Conservation (phyloP, 2,329 filamentous ascomycete species). For the Cadophora malorum region DNA sequence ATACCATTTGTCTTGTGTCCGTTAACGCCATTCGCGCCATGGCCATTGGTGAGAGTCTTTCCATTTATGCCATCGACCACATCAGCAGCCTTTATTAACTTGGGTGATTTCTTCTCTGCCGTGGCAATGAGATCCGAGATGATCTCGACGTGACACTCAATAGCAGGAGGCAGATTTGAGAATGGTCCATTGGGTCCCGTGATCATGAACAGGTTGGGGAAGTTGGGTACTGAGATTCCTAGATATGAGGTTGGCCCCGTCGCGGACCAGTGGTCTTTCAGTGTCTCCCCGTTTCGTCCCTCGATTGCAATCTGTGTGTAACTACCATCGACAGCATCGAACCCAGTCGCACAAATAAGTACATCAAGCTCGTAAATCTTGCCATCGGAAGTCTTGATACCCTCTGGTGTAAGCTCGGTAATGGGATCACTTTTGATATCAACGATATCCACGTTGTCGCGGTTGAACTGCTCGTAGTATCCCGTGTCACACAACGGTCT, state of each 20-base stretch:
- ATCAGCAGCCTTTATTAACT: too few species aligned
- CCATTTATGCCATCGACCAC: too few species aligned
- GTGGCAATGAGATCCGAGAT: conserved; percentile 24
- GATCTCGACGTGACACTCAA: conserved; percentile 48
- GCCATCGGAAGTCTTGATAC: conserved; percentile 40
- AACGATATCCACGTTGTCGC: conserved; percentile 42
- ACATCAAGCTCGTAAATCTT: conserved; percentile 42
- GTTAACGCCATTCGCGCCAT: background rate
- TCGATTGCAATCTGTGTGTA: conserved; percentile 44
- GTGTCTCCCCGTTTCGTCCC: conserved; percentile 39
- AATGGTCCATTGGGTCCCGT: conserved; percentile 50
- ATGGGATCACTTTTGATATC: conserved; percentile 43
- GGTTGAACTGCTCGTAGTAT: conserved; percentile 44
- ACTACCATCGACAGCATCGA: conserved; percentile 48
- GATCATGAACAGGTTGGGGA: conserved; percentile 54
- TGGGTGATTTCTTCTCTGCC: background rate
- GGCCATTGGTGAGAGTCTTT: background rate
- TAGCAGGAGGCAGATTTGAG: conserved; percentile 47
- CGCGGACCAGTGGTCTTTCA: conserved; percentile 46
- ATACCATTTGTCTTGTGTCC: background rate
- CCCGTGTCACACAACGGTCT: conserved; percentile 40
- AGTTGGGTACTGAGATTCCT: conserved; percentile 48
- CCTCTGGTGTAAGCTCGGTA: conserved; percentile 36
- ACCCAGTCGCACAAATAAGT: conserved; percentile 48
- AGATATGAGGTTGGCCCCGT: conserved; percentile 47